Evolutionary conservation across 306 rosid genomes (phyloP), one percentile per base, ranked within the genome.

Genomic region (Castanea crenata): DNA sequence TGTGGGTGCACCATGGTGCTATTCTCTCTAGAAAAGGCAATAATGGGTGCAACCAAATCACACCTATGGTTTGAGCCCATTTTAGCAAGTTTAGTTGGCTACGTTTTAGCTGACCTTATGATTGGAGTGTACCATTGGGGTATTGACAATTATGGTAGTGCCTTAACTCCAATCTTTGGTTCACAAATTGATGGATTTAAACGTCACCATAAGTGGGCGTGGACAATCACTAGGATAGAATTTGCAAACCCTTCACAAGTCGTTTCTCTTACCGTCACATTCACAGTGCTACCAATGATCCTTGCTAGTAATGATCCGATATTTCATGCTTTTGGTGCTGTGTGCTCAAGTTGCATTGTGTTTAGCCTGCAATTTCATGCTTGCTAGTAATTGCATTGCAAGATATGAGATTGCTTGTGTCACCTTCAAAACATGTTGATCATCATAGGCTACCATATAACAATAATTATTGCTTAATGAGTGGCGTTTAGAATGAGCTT

Each of bases 281-380:
- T 92, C 64, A 11, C 75, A 0, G 97, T 89, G 49, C 88, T 94
- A 68, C 98, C 98, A 13, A n/a, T 92, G 19, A 74, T 16, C 79
- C 82, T 94, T 32, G n/a, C 86, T 63, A 86, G 76, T 32, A 81
- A 89, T 74, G 90, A 94, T 35, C 94, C 93, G 5, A 5, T 73
- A 32, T 12, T 85, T 61, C 89, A 84, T 75, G 89, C 83, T 3
- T 92, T 94, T 74, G 88, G 92, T 83, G 87, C 81, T 15, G 29
- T 86, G 82, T 92, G 84, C 56, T 69, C 96, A 0, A 90, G 93
- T n/a, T 90, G 94, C 89, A 92, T 92, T 58, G 90, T 94, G 96
- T 94, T 94, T 21, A 94, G 96, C 86, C 97, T 92, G 69, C 98
- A 94, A 62, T 92, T 94, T 68, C 98, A 94, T 74, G 94, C 98